Percentiles rank a stretch among this genome's conserved stretches.
These are phyloP conservation scores for Tylopilus intermedius DNA, from an alignment of 768 basidiomycete species.

Conservation along the genomic window DNA sequence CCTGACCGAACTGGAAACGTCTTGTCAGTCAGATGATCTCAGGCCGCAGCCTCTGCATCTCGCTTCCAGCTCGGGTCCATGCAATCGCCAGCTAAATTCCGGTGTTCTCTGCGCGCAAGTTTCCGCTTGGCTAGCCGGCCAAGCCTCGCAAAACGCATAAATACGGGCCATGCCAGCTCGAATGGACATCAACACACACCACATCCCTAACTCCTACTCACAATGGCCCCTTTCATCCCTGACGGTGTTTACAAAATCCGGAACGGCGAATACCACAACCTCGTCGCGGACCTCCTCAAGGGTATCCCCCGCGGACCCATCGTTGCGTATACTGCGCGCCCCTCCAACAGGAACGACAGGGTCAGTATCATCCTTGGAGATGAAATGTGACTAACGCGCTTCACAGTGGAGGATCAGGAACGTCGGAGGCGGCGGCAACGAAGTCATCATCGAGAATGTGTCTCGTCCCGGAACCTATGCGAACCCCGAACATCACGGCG, in stretches of 20 bases:
- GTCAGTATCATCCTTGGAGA: not conserved
- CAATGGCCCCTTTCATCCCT: not conserved
- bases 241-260: not conserved
- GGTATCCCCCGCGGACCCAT: not conserved
- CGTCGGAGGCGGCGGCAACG: not conserved
- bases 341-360: not conserved
- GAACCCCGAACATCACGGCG: not conserved
- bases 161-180: not conserved
- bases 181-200: not conserved
- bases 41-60: too few species aligned
- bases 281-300: not conserved
- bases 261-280: not conserved
- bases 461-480: not conserved
- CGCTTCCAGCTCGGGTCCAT: too few species aligned
- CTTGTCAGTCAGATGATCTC: too few species aligned
- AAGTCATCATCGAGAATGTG: not conserved
- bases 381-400: not conserved
- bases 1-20: too few species aligned
- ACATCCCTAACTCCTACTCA: not conserved
- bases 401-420: not conserved
- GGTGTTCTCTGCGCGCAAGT: not conserved
- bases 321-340: fast-evolving
- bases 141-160: not conserved
- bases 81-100: too few species aligned
- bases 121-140: not conserved